Percentiles rank a stretch among this genome's conserved stretches.
phyloP scores from a whole-genome alignment of 495 filamentous ascomycete genomes.

The Aeminium ludgeri region DNA sequence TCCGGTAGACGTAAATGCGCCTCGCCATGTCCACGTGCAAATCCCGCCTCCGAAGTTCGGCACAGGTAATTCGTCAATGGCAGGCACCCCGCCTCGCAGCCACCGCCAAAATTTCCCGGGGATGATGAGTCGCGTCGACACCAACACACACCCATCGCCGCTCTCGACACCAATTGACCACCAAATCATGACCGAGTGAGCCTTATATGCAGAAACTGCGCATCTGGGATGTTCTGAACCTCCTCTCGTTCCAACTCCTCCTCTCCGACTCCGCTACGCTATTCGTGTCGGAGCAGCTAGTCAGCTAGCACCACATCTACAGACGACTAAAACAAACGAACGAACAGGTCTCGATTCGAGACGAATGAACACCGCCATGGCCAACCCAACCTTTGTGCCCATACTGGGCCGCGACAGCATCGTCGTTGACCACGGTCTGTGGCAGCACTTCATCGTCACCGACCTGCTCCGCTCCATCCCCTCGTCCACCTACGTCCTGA shows the following conservation, averaged over 20 bases:
- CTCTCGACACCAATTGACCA: too few species aligned
- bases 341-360: not conserved
- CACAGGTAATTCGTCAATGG: too few species aligned
- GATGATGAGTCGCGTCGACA: too few species aligned
- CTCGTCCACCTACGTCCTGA: conserved; percentile 85
- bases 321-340: too few species aligned
- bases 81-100: too few species aligned
- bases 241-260: conserved; percentile 6
- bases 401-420: conserved; percentile 63
- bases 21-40: too few species aligned
- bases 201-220: conserved; percentile 9
- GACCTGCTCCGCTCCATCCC: conserved; percentile 63
- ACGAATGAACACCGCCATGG: not conserved
- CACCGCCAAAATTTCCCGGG: too few species aligned
- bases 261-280: not conserved
- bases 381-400: conserved; percentile 24
- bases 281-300: conserved; percentile 8
- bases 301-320: conserved; percentile 3
- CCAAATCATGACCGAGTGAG: not conserved
- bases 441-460: conserved; percentile 60
- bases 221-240: conserved; percentile 10
- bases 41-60: too few species aligned
- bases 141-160: too few species aligned
- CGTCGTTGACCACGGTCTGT: conserved; percentile 81
- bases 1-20: too few species aligned